Evolutionary conservation across 2,329 filamentous ascomycete species (phyloP).

Genomic region (Ceratocystiopsis brevicomis): DNA sequence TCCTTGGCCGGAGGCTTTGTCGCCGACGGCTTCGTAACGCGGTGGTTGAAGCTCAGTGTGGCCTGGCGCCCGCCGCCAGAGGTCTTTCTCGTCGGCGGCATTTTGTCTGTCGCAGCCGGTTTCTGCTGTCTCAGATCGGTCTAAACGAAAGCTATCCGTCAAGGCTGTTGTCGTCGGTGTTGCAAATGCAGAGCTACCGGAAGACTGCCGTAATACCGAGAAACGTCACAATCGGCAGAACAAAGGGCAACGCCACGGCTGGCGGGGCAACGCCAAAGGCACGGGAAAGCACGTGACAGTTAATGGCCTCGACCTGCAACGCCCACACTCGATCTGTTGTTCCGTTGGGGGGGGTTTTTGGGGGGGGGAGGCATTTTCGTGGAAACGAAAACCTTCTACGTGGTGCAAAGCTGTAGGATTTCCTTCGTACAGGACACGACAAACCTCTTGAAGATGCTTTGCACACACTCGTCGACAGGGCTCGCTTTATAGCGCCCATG

Average conservation of each 20-base stretch:
- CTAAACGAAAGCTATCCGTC: not conserved
- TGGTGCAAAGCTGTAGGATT: too few species aligned
- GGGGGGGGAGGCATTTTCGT: too few species aligned
- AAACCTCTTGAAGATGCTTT: too few species aligned
- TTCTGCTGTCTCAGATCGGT: not conserved
- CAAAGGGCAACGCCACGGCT: conserved; percentile 12
- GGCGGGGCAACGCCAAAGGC: conserved; percentile 36
- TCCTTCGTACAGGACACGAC: too few species aligned
- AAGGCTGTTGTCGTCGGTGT: too few species aligned
- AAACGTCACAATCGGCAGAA: not conserved
- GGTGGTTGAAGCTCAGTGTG: conserved; percentile 38
- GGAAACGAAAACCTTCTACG: too few species aligned
- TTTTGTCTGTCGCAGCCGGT: not conserved
- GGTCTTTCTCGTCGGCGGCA: conserved; percentile 34
- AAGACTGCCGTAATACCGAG: too few species aligned
- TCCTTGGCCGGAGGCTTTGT: conserved; percentile 27
- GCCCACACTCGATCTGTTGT: too few species aligned
- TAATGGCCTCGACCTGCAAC: too few species aligned
- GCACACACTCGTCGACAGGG: too few species aligned
- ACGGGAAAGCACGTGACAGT: conserved; percentile 29
- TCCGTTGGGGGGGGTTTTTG: too few species aligned
- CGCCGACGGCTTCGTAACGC: conserved; percentile 31
- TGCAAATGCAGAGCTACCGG: not conserved
- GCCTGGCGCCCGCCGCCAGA: conserved; percentile 29
- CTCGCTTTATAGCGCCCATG: too few species aligned